These are phyloP conservation scores for Chrysopogon serrulatus DNA, from an alignment of 176 grass and related monocot genomes.

Conservation along the genomic window DNA sequence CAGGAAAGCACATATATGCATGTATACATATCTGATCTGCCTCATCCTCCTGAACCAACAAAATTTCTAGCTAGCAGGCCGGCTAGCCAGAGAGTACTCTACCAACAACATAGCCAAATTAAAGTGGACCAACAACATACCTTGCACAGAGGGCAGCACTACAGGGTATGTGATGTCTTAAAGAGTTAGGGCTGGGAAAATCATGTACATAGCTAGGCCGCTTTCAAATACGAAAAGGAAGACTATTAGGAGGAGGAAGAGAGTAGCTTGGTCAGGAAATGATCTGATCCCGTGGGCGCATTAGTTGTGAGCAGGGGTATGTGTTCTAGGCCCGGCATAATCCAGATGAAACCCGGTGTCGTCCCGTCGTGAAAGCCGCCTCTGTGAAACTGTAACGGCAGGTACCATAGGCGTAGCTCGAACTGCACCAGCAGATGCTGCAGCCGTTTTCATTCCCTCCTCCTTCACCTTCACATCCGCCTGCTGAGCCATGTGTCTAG, in stretches of 20 bases:
- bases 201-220: conserved; percentile 13
- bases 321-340: conserved; percentile 63
- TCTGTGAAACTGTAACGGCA: conserved; percentile 11
- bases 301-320: conserved; percentile 78
- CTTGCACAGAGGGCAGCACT: not conserved
- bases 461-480: not conserved
- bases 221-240: not conserved
- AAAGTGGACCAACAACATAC: not conserved
- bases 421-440: not conserved
- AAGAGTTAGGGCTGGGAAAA: conserved; percentile 10
- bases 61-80: conserved; percentile 21
- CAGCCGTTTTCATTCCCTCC: not conserved
- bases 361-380: not conserved
- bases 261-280: not conserved
- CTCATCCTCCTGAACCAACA: not conserved
- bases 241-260: not conserved
- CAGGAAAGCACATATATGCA: conserved; percentile 4
- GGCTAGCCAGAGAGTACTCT: not conserved
- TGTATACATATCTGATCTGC: conserved; percentile 14
- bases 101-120: not conserved
- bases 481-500: not conserved
- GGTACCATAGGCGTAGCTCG: not conserved
- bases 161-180: not conserved
- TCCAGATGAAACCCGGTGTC: conserved; percentile 64
- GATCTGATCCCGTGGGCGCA: not conserved